Percentiles rank a stretch among this genome's conserved stretches.
phyloP scores from a whole-genome alignment of 1,139 yeast genomes.

The Pichia sp. region DNA sequence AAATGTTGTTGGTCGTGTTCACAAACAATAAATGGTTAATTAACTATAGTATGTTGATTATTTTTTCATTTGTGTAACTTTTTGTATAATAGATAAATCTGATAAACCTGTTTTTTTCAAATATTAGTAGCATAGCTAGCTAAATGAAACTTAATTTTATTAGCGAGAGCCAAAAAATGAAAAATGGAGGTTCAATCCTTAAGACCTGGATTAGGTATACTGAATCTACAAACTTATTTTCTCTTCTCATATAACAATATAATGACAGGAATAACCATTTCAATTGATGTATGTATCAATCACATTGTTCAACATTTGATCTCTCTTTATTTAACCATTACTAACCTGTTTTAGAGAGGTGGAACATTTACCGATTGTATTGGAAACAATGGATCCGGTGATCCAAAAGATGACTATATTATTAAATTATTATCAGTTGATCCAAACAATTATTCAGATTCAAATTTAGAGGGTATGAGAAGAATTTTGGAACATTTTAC shows the following conservation, averaged over 20 bases:
- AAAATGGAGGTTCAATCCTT: too few relatives aligned
- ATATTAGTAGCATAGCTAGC: too few relatives aligned
- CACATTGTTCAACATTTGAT: not conserved
- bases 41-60: too few relatives aligned
- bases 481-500: conserved; percentile 60
- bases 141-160: too few relatives aligned
- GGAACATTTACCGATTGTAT: conserved; percentile 20
- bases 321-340: not conserved
- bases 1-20: conserved; percentile 79
- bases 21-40: conserved; percentile 33
- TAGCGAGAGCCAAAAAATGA: too few relatives aligned
- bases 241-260: not conserved
- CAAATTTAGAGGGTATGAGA: conserved; percentile 87
- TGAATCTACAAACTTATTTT: not conserved
- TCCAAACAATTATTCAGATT: conserved; percentile 79
- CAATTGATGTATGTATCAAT: conserved; percentile 20
- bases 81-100: not conserved
- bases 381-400: conserved; percentile 14
- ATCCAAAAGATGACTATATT: conserved; percentile 36
- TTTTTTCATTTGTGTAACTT: not conserved
- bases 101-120: too few relatives aligned
- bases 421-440: conserved; percentile 78
- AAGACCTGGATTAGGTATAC: too few relatives aligned
- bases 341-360: conserved; percentile 13
- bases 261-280: conserved; percentile 15